phyloP scores from a whole-genome alignment of 495 filamentous ascomycete species.

The Tuber indicum region DNA sequence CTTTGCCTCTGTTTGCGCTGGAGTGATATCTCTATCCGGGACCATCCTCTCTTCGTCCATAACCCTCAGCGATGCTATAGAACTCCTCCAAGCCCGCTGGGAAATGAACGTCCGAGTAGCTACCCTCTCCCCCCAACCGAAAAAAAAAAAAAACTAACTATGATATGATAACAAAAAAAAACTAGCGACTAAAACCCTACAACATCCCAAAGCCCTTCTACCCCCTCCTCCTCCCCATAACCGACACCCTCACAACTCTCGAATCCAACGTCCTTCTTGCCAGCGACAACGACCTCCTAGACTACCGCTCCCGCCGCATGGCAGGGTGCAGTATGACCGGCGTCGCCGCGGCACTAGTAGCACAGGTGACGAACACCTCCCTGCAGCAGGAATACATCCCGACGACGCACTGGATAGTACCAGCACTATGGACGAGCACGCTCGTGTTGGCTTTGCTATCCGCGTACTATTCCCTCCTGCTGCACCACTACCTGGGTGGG shows the following conservation, averaged over 20 bases:
- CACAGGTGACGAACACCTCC: slow-evolving; percentile 20
- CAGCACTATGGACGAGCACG: slow-evolving; percentile 24
- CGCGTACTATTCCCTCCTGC: slow-evolving; percentile 27
- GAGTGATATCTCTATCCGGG: slow-evolving; percentile 24
- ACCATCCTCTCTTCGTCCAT: slow-evolving; percentile 16
- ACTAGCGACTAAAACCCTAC: slow-evolving; percentile 25
- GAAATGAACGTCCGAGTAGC: slow-evolving; percentile 17
- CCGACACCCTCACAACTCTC: slow-evolving; percentile 20
- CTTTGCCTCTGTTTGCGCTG: slow-evolving; percentile 21
- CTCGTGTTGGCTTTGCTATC: slow-evolving; percentile 23
- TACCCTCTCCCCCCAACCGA: not conserved
- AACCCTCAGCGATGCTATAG: slow-evolving; percentile 20
- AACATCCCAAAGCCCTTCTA: slow-evolving; percentile 11
- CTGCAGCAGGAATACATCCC: slow-evolving; percentile 21
- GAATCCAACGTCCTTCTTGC: slow-evolving; percentile 18
- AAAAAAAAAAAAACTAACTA: not conserved
- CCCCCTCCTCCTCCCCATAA: slow-evolving; percentile 18
- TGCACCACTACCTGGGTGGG: slow-evolving; percentile 21
- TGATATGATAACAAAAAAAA: too few species aligned
- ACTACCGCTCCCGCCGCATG: slow-evolving; percentile 34
- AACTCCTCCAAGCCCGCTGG: slow-evolving; percentile 26
- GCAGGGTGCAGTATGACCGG: slow-evolving; percentile 37
- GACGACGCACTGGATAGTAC: slow-evolving; percentile 24
- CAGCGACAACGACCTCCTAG: slow-evolving; percentile 14
- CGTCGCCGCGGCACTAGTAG: slow-evolving; percentile 28